phyloP scores from a whole-genome alignment of 805 yeast genomes.

The Geotrichum ghanense region DNA sequence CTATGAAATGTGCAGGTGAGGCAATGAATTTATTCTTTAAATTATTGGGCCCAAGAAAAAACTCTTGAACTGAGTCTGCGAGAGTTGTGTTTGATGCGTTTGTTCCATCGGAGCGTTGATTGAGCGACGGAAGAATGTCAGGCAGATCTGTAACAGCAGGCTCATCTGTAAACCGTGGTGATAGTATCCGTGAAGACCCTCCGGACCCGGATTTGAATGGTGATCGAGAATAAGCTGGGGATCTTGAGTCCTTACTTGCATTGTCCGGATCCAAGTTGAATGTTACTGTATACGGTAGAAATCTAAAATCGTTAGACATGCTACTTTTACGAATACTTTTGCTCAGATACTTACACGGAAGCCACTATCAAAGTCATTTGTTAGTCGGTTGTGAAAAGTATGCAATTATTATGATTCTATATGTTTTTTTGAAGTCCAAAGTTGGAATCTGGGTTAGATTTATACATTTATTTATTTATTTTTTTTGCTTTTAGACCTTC shows the following conservation, averaged over 20 bases:
- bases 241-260: not conserved
- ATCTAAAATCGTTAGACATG: not conserved
- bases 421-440: no score
- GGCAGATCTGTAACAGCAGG: not conserved
- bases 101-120: not conserved
- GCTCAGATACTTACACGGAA: conserved; percentile 14
- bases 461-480: no score
- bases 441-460: no score
- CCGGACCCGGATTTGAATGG: not conserved
- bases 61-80: not conserved
- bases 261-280: conserved; percentile 1
- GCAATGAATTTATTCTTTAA: not conserved
- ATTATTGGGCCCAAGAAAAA: not conserved
- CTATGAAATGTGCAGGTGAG: not conserved
- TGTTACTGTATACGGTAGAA: conserved; percentile 5
- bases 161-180: not conserved
- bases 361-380: conserved; percentile 12
- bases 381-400: no score
- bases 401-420: no score
- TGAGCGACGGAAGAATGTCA: not conserved
- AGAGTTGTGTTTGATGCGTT: not conserved
- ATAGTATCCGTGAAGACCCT: not conserved
- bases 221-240: not conserved
- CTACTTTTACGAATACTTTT: not conserved
- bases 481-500: no score